These are phyloP conservation scores for Zymoseptoria ardabiliae DNA, from an alignment of 2,329 filamentous ascomycete genomes.

Conservation along the genomic window DNA sequence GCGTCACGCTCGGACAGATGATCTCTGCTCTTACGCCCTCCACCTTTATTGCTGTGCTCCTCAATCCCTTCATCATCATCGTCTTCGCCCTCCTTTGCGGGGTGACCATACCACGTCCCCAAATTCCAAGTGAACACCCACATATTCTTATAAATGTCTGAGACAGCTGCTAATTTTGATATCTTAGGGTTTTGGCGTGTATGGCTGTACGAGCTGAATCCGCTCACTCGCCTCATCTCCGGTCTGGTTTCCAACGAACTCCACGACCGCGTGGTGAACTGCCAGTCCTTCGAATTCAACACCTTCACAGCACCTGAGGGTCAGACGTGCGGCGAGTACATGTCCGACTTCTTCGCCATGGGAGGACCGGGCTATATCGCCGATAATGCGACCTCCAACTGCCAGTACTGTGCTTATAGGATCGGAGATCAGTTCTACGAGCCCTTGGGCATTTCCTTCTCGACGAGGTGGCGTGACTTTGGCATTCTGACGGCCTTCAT, in stretches of 20 bases:
- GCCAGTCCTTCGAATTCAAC: constrained; percentile 56
- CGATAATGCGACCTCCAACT: constrained; percentile 57
- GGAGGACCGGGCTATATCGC: constrained; percentile 68
- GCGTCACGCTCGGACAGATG: constrained; percentile 69
- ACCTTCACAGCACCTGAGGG: constrained; percentile 59
- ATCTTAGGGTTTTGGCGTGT: constrained; percentile 57
- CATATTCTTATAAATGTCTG: too few species aligned
- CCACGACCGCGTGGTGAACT: constrained; percentile 57
- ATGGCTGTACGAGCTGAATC: constrained; percentile 77
- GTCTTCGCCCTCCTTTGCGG: constrained; percentile 81
- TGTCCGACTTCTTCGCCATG: constrained; percentile 58
- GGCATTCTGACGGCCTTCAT: constrained; percentile 73
- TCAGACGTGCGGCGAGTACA: constrained; percentile 67
- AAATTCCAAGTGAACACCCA: constrained; percentile 52
- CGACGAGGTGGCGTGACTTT: constrained; percentile 70
- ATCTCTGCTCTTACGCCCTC: constrained; percentile 71
- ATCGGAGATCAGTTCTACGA: constrained; percentile 74
- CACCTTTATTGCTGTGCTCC: constrained; percentile 69
- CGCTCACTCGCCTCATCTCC: constrained; percentile 73
- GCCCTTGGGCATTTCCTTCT: constrained; percentile 58
- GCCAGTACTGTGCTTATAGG: constrained; percentile 75
- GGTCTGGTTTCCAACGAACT: constrained; percentile 75
- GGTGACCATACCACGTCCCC: constrained; percentile 69
- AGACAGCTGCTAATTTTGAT: too few species aligned
- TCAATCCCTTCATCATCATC: constrained; percentile 77